Evolutionary conservation across 225 moss, liverwort and hornwort genomes (phyloP), one percentile per base, ranked within the genome.

Genomic region (Climacium dendroides): DNA sequence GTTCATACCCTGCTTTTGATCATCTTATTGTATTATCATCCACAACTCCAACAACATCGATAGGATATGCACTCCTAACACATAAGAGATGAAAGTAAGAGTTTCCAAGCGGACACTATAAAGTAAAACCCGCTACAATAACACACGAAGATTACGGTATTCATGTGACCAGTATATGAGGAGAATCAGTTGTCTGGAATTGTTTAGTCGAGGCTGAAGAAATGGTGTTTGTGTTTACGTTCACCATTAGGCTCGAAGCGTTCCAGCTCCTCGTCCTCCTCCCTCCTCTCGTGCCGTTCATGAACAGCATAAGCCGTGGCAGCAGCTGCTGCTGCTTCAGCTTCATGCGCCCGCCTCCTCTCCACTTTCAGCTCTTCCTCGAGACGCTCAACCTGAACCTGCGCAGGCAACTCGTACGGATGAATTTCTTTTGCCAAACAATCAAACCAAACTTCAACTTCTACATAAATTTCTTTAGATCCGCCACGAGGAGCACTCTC

Each of bases 201-300:
- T 47, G 57, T 15, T 59, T 57, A 90, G 74, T 85, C 89, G 55
- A 63, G 74, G 79, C 26, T 0, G 81, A 92, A 90, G 86, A 88
- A 85, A 80, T 74, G 90, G 64, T 92, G 90, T 30, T 91, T 89
- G 61, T 79, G 92, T 61, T 48, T 79, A 45, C 12, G 79, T 43
- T 82, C 84, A 5, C 41, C 35, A 26, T 0, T 3, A 35, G 88
- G 87, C 78, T 86, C 91, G 19, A 23, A 89, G 74, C 86, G 85
- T 30, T 86, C 90, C 67, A 84, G 34, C 66, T 88, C 93, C n/a
- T 88, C 72, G 12, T 89, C 91, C 5, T 67, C 57, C 25, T 93
- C 62, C 85, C 34, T 89, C 61, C 81, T 87, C 85, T 91, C 91
- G 61, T 83, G 93, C 15, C 88, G 88, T 71, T 93, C 93, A 69